These are phyloP conservation scores for Boletus vermiculosoides DNA, from an alignment of 768 basidiomycete species.

Conservation along the genomic window DNA sequence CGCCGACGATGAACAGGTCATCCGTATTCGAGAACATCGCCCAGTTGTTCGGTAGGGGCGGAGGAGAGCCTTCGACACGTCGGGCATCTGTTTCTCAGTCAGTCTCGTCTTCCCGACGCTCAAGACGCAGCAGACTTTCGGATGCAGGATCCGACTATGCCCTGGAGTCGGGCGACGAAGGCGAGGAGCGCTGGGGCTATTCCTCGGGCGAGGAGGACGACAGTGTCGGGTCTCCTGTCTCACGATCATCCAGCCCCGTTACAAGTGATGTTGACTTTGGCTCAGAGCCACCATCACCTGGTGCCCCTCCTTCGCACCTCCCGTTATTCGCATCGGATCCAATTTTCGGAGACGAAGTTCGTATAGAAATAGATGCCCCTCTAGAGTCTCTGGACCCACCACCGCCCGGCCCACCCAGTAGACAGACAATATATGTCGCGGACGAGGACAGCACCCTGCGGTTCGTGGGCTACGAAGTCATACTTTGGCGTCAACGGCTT, in stretches of 20 bases:
- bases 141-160: conserved; percentile 60
- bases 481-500: conserved; percentile 55
- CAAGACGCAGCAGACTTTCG: conserved; percentile 51
- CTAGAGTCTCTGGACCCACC: conserved; percentile 66
- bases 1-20: conserved; percentile 38
- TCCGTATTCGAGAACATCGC: conserved; percentile 65
- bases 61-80: conserved; percentile 42
- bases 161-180: conserved; percentile 52
- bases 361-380: conserved; percentile 76
- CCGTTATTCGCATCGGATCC: conserved; percentile 74
- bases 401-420: conserved; percentile 76
- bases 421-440: conserved; percentile 80
- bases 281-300: conserved; percentile 66
- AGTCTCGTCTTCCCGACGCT: conserved; percentile 47
- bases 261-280: conserved; percentile 68
- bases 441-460: conserved; percentile 91
- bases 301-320: conserved; percentile 41
- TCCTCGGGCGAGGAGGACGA: conserved; percentile 81
- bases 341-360: conserved; percentile 78
- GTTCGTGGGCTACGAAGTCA: conserved; percentile 80
- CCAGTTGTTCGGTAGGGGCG: conserved; percentile 58
- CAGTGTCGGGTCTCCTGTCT: conserved; percentile 31
- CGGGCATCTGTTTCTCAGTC: conserved; percentile 58
- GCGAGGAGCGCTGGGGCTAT: conserved; percentile 87
- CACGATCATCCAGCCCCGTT: conserved; percentile 26